A percentile compares a stretch with the other conserved stretches of the same genome.
Evolutionary conservation across 2,329 filamentous ascomycete genomes (phyloP).

Genomic region (Gyromitra esculenta): DNA sequence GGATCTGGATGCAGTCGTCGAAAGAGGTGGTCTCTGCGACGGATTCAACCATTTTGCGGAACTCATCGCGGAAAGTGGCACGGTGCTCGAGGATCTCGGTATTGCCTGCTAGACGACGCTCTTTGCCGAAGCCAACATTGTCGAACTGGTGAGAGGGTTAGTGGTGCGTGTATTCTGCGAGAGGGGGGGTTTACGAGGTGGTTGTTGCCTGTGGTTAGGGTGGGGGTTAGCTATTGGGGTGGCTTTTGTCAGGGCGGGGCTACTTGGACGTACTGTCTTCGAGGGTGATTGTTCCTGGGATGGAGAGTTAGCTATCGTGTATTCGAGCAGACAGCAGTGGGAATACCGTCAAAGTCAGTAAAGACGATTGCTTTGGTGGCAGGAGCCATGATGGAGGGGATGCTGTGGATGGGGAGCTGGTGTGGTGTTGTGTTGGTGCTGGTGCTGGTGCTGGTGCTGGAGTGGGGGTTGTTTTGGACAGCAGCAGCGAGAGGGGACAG

Average conservation of each 20-base stretch:
- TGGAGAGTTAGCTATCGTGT: constrained; percentile 71
- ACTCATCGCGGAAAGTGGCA: constrained; percentile 80
- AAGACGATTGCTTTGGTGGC: constrained; percentile 90
- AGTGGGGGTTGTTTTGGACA: background rate
- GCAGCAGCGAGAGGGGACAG: background rate
- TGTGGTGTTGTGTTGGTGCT: background rate
- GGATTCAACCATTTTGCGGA: constrained; percentile 91
- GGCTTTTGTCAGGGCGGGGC: constrained; percentile 42
- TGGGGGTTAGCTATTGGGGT: constrained; percentile 29
- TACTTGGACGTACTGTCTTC: constrained; percentile 67
- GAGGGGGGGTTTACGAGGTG: constrained; percentile 65
- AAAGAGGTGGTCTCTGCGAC: constrained; percentile 79
- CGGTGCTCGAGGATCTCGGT: constrained; percentile 76
- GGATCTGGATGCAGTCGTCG: constrained; percentile 79
- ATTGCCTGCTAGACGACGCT: constrained; percentile 77
- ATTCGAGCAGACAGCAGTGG: background rate
- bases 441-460: background rate
- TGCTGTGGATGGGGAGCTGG: background rate
- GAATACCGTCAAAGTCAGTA: constrained; percentile 93
- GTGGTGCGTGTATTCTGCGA: constrained; percentile 4
- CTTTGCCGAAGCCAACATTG: constrained; percentile 83
- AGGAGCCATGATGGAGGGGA: constrained; percentile 57
- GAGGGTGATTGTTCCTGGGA: constrained; percentile 58
- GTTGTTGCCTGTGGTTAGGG: constrained; percentile 67
- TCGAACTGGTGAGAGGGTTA: constrained; percentile 71